A percentile compares a stretch with the other conserved stretches of the same genome.
Conservation (phyloP, 805 yeast genomes). For the Candida bentonensis region DNA sequence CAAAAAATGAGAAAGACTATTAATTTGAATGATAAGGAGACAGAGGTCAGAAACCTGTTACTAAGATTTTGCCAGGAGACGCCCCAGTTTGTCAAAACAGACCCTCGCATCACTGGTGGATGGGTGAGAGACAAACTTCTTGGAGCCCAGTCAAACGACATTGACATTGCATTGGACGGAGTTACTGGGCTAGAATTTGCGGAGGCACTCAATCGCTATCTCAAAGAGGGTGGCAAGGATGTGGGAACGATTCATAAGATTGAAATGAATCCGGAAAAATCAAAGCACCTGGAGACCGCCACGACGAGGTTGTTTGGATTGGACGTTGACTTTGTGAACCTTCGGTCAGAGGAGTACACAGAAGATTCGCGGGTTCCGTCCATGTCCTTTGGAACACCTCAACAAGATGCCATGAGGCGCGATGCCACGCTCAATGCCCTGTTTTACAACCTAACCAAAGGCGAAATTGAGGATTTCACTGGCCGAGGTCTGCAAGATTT, state of each 20-base stretch:
- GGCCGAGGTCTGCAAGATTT: slow-evolving; percentile 63
- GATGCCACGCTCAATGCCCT: slow-evolving; percentile 93
- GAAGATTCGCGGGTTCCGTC: slow-evolving; percentile 76
- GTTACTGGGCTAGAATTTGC: slow-evolving; percentile 85
- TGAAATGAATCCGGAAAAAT: slow-evolving; percentile 85
- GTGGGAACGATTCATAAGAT: slow-evolving; percentile 54
- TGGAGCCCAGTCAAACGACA: slow-evolving; percentile 67
- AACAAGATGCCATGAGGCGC: slow-evolving; percentile 80
- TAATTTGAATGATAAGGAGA: slow-evolving; percentile 18
- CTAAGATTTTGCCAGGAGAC: slow-evolving; percentile 18
- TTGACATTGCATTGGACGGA: slow-evolving; percentile 81
- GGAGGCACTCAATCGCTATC: slow-evolving; percentile 39
- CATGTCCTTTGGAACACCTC: slow-evolving; percentile 68
- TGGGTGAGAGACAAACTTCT: slow-evolving; percentile 95
- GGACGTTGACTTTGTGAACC: slow-evolving; percentile 89
- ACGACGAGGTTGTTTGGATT: slow-evolving; percentile 72
- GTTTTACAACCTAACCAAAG: slow-evolving; percentile 65
- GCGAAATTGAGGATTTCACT: slow-evolving; percentile 74
- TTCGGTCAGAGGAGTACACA: slow-evolving; percentile 77
- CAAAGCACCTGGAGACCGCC: slow-evolving; percentile 93
- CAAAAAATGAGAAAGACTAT: slow-evolving; percentile 10
- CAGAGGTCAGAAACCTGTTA: slow-evolving; percentile 17
- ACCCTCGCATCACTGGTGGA: slow-evolving; percentile 86
- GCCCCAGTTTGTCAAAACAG: slow-evolving; percentile 16
- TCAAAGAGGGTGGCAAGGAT: slow-evolving; percentile 16